Conservation (phyloP, 2,329 filamentous ascomycete species). For the Sporothrix curviconia region DNA sequence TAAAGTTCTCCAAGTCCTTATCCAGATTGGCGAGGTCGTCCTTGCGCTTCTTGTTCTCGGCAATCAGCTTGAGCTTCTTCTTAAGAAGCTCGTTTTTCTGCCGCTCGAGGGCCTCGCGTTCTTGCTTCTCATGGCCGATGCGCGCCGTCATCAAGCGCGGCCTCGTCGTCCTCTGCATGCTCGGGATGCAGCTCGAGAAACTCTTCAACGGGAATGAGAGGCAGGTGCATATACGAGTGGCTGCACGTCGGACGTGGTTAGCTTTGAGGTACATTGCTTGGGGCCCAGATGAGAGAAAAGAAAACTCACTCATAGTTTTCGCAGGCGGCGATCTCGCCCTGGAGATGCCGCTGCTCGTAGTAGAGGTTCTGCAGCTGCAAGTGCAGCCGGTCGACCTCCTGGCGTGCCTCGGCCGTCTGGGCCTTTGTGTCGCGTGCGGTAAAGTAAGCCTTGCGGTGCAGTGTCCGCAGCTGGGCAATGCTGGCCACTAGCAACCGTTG, state of each 20-base stretch:
- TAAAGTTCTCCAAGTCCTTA: constrained; percentile 86
- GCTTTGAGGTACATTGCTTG: no score
- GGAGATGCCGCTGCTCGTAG: constrained; percentile 88
- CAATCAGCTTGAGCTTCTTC: constrained; percentile 55
- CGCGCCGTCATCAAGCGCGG: constrained; percentile 80
- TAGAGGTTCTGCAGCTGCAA: constrained; percentile 92
- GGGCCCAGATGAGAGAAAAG: background rate
- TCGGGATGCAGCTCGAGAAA: constrained; percentile 74
- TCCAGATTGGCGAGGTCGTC: constrained; percentile 89
- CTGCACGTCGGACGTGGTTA: constrained; percentile 34
- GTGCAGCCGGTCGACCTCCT: constrained; percentile 86
- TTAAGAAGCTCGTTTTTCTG: constrained; percentile 70
- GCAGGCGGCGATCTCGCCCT: constrained; percentile 83
- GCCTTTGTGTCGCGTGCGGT: constrained; percentile 79
- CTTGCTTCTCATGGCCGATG: constrained; percentile 82
- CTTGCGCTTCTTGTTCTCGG: constrained; percentile 82
- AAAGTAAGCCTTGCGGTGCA: constrained; percentile 77
- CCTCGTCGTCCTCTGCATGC: constrained; percentile 63
- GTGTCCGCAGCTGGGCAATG: constrained; percentile 70
- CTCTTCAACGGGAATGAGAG: constrained; percentile 74
- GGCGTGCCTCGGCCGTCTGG: constrained; percentile 75
- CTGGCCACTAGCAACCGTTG: constrained; percentile 76
- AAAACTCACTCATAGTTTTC: constrained; percentile 77
- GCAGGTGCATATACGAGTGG: constrained; percentile 81
- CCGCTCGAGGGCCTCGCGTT: constrained; percentile 79